Evolutionary conservation across 2,329 filamentous ascomycete genomes (phyloP).

Genomic region (Tolypocladium endophyticum): DNA sequence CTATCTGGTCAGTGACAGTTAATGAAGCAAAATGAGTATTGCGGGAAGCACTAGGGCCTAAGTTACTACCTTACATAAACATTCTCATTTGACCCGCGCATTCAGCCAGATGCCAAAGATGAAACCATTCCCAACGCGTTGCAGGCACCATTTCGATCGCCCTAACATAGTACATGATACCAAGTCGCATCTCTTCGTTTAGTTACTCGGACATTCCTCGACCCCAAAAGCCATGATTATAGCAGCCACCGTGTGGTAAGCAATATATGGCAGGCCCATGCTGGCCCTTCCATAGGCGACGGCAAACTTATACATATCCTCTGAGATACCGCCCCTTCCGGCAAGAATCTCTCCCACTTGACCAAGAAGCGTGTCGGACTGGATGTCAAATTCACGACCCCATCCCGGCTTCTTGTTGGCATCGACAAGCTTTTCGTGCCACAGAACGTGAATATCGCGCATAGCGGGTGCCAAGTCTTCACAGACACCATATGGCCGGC

Average conservation of each 20-base stretch:
- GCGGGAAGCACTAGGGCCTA: too few species aligned
- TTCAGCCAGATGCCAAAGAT: too few species aligned
- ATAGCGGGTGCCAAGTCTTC: not conserved
- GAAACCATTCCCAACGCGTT: too few species aligned
- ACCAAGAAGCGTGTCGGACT: slow-evolving; percentile 1
- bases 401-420: slow-evolving; percentile 2
- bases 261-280: slow-evolving; percentile 4
- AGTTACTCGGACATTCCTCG: not conserved
- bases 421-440: slow-evolving; percentile 2
- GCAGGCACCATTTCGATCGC: too few species aligned
- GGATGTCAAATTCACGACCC: slow-evolving; percentile 2
- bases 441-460: slow-evolving; percentile 1
- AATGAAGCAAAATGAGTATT: too few species aligned
- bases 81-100: too few species aligned
- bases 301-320: slow-evolving; percentile 5
- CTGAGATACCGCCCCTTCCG: not conserved
- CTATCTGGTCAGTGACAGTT: too few species aligned
- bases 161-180: too few species aligned
- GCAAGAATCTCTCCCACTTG: slow-evolving; percentile 3
- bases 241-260: slow-evolving; percentile 3
- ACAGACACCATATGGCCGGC: slow-evolving; percentile 1
- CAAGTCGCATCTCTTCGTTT: too few species aligned
- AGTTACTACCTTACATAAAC: too few species aligned
- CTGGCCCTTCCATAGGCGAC: slow-evolving; percentile 5
- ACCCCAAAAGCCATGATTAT: slow-evolving; percentile 3